phyloP scores from a whole-genome alignment of 2,329 filamentous ascomycete genomes.

The Sporothrix euskadiensis region DNA sequence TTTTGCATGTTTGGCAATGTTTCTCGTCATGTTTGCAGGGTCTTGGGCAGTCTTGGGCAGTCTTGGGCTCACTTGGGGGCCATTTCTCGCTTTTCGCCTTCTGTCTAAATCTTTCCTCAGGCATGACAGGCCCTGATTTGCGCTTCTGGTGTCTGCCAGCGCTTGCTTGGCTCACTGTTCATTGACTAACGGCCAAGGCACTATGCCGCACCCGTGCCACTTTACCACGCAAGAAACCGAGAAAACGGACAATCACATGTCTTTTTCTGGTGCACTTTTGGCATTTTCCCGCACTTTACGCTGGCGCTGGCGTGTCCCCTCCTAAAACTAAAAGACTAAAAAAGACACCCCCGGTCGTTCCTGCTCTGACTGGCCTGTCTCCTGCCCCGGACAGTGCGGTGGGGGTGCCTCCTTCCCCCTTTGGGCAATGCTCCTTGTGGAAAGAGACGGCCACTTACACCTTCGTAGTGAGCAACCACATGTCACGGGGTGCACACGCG shows the following conservation, averaged over 20 bases:
- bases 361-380: neutral
- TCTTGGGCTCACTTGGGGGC: neutral
- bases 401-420: slow-evolving; percentile 22
- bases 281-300: slow-evolving; percentile 10
- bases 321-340: too few relatives aligned
- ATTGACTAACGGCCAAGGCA: slow-evolving; percentile 1
- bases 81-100: neutral
- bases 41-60: neutral
- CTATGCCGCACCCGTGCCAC: slow-evolving; percentile 18
- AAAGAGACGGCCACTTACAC: slow-evolving; percentile 22
- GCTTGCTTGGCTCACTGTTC: neutral
- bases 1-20: neutral
- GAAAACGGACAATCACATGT: slow-evolving; percentile 12
- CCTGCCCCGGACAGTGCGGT: neutral
- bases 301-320: neutral
- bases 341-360: neutral
- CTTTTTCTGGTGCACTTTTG: neutral
- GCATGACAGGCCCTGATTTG: neutral
- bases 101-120: neutral
- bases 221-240: neutral
- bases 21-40: neutral
- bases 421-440: slow-evolving; percentile 23
- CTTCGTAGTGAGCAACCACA: slow-evolving; percentile 1
- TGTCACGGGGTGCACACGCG: neutral
- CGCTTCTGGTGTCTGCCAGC: neutral